A percentile compares a stretch with the other conserved stretches of the same genome.
These are phyloP conservation scores for Termitomyces heimii DNA, from an alignment of 768 basidiomycete species.

Conservation along the genomic window DNA sequence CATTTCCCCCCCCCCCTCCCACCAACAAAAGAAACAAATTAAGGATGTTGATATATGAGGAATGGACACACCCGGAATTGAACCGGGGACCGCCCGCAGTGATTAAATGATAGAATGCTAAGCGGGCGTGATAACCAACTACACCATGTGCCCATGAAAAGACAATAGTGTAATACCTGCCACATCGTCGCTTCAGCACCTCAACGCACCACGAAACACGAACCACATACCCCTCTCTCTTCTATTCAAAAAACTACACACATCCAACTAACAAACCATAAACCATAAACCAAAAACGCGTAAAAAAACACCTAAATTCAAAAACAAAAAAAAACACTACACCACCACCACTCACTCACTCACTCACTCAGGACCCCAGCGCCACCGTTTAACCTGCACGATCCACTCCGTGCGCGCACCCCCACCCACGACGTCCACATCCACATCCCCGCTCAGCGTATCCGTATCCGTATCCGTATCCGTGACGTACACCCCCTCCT, in stretches of 20 bases:
- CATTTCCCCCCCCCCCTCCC: too few relatives aligned
- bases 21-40: too few relatives aligned
- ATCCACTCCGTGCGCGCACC: conserved; percentile 30
- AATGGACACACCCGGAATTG: conserved; percentile 5
- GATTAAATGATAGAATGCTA: neutral
- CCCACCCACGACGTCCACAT: neutral
- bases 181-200: too few relatives aligned
- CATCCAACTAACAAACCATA: too few relatives aligned
- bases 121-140: conserved; percentile 6
- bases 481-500: conserved; percentile 30
- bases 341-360: neutral
- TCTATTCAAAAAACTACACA: too few relatives aligned
- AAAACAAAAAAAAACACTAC: neutral
- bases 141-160: neutral
- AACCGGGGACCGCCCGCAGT: conserved; percentile 2
- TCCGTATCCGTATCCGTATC: conserved; percentile 25
- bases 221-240: too few relatives aligned
- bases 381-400: conserved; percentile 35
- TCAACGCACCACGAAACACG: too few relatives aligned
- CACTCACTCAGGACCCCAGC: conserved; percentile 24
- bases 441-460: conserved; percentile 6
- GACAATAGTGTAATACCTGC: too few relatives aligned
- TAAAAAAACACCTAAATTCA: too few relatives aligned
- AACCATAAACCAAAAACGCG: too few relatives aligned
- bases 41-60: too few relatives aligned